Evolutionary conservation across 768 basidiomycete species (phyloP).

Genomic region (Suillus americanus): DNA sequence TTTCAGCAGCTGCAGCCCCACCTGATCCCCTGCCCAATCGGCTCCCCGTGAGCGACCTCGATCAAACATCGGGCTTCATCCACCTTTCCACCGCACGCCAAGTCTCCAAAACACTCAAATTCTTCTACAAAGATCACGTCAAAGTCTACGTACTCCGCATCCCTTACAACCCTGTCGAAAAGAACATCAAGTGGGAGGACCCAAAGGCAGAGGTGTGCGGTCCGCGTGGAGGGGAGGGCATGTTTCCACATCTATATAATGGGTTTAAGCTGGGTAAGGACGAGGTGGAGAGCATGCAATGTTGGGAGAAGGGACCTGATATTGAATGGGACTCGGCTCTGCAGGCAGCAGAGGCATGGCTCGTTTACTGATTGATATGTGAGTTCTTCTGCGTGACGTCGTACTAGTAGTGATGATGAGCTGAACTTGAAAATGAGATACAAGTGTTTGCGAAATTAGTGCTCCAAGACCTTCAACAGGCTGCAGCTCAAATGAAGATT

Average conservation of each 20-base stretch:
- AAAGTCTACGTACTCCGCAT: conserved; percentile 45
- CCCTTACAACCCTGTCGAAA: conserved; percentile 38
- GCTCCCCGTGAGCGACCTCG: conserved; percentile 52
- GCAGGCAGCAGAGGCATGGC: conserved; percentile 26
- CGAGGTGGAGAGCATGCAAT: conserved; percentile 43
- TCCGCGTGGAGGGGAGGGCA: conserved; percentile 40
- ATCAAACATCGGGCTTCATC: conserved; percentile 47
- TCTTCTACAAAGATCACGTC: conserved; percentile 43
- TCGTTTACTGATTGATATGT: conserved; percentile 29
- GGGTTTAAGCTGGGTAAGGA: conserved; percentile 39
- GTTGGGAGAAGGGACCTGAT: conserved; percentile 23
- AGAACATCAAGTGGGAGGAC: conserved; percentile 49
- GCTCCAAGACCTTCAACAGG: background rate
- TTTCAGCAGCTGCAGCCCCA: conserved; percentile 42
- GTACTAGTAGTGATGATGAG: background rate
- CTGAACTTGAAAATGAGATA: background rate
- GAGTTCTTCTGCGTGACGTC: background rate
- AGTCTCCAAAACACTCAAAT: conserved; percentile 43
- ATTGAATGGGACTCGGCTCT: conserved; percentile 34
- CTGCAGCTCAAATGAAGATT: background rate
- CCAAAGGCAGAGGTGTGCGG: conserved; percentile 41
- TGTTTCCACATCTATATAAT: conserved; percentile 59
- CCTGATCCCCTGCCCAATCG: conserved; percentile 39
- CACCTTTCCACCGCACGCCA: conserved; percentile 57
- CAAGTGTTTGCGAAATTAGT: too few species aligned